Conservation (phyloP, 73 alveolate species). For the Paramecium sonneborni region DNA sequence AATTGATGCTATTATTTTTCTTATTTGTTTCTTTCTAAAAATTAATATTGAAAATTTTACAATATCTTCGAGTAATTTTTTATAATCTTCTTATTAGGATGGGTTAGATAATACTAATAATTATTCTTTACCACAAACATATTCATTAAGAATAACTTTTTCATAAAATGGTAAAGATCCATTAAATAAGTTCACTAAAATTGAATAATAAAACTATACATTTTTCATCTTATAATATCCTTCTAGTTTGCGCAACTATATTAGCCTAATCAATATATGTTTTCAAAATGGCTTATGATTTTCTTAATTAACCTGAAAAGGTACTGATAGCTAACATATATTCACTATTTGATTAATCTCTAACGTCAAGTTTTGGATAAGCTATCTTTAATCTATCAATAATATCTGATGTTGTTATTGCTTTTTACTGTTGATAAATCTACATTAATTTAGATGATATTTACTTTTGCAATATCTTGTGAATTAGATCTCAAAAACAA, state of each 20-base stretch:
- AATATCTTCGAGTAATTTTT: not conserved
- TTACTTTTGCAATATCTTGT: slow-evolving; percentile 42
- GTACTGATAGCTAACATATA: slow-evolving; percentile 22
- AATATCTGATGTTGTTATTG: not conserved
- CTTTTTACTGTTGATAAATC: not conserved
- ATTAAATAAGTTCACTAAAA: not conserved
- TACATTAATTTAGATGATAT: not conserved
- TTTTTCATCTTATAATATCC: not conserved
- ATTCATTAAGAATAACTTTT: not conserved
- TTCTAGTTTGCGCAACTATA: not conserved
- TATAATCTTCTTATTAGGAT: not conserved
- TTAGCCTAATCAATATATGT: not conserved
- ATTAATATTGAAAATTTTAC: not conserved
- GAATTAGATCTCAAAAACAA: slow-evolving; percentile 12
- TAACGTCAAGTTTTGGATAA: not conserved
- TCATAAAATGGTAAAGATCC: slow-evolving; percentile 32
- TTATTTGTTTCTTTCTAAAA: not conserved
- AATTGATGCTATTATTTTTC: not conserved
- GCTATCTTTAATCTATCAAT: slow-evolving; percentile 5
- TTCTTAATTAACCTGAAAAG: slow-evolving; percentile 31
- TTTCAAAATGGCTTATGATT: not conserved
- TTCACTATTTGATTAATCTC: not conserved
- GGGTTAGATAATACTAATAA: slow-evolving; percentile 35
- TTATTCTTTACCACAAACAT: slow-evolving; percentile 3
- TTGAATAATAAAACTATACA: not conserved